These are phyloP conservation scores for Sarcocystis neurona DNA, from an alignment of 169 alveolate genomes.

Conservation along the genomic window DNA sequence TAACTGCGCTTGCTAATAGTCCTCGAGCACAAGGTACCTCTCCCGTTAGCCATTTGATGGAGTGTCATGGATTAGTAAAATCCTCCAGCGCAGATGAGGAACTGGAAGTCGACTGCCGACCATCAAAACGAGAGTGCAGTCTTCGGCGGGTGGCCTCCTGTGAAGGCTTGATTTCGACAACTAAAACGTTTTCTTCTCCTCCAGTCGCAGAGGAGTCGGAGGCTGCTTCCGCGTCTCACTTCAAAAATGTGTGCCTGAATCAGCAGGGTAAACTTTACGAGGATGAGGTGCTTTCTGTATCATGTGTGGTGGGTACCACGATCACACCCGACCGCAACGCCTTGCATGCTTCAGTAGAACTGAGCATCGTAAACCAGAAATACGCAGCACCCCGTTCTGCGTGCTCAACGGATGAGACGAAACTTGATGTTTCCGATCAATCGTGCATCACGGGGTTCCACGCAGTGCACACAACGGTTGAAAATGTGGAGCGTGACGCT, in stretches of 20 bases:
- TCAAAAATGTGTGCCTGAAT: slow-evolving; percentile 13
- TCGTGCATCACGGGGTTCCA: slow-evolving; percentile 24
- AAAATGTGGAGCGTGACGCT: background rate
- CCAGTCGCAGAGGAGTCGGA: background rate
- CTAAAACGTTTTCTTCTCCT: background rate
- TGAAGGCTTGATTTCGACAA: too few relatives aligned
- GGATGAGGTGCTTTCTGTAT: background rate
- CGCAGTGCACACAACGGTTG: slow-evolving; percentile 4
- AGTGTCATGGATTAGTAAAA: too few relatives aligned
- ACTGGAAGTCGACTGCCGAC: too few relatives aligned
- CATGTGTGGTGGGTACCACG: slow-evolving; percentile 37
- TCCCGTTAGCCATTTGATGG: too few relatives aligned
- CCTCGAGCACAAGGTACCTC: too few relatives aligned
- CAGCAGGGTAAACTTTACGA: slow-evolving; percentile 35
- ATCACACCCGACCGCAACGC: background rate
- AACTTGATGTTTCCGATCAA: background rate
- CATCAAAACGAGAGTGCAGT: too few relatives aligned
- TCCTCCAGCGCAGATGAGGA: too few relatives aligned
- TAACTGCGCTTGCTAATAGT: too few relatives aligned
- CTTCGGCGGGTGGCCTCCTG: too few relatives aligned
- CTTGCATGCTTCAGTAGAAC: slow-evolving; percentile 45
- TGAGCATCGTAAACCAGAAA: slow-evolving; percentile 20
- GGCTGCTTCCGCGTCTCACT: background rate
- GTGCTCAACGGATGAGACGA: background rate
- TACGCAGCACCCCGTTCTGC: background rate